A percentile compares a stretch with the other conserved stretches of the same genome.
Conservation (phyloP, 768 basidiomycete genomes). For the Boletus speciosus region DNA sequence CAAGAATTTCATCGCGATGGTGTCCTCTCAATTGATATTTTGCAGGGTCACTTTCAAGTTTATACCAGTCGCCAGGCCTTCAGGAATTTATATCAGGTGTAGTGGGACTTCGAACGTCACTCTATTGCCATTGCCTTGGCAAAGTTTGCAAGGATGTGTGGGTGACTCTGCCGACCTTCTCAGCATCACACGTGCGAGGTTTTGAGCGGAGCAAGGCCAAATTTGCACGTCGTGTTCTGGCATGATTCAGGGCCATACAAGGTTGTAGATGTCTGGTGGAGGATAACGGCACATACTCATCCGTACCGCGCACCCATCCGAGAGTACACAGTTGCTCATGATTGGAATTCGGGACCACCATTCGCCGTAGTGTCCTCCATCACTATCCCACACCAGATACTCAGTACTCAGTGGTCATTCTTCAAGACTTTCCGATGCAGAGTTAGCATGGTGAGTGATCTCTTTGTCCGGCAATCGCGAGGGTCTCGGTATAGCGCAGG, state of each 20-base stretch:
- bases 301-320: neutral
- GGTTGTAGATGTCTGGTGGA: no score
- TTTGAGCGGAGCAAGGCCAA: constrained; percentile 7
- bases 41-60: neutral
- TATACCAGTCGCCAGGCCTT: neutral
- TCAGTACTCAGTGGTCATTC: no score
- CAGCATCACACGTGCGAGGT: neutral
- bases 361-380: neutral
- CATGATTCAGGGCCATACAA: neutral
- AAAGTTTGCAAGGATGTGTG: neutral
- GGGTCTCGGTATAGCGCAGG: neutral
- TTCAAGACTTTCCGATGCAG: neutral
- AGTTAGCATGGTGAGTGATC: neutral
- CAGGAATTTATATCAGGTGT: neutral
- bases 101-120: neutral
- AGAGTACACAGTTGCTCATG: no score
- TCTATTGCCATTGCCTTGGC: neutral
- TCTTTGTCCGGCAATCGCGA: neutral
- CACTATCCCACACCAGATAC: no score
- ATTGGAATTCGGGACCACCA: neutral
- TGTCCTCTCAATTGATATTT: neutral
- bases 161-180: neutral
- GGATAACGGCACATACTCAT: neutral
- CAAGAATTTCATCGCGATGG: constrained; percentile 4
- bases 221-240: constrained; percentile 3